These are phyloP conservation scores for Schizosaccharomyces osmophilus DNA, from an alignment of 805 yeast genomes.

Conservation along the genomic window DNA sequence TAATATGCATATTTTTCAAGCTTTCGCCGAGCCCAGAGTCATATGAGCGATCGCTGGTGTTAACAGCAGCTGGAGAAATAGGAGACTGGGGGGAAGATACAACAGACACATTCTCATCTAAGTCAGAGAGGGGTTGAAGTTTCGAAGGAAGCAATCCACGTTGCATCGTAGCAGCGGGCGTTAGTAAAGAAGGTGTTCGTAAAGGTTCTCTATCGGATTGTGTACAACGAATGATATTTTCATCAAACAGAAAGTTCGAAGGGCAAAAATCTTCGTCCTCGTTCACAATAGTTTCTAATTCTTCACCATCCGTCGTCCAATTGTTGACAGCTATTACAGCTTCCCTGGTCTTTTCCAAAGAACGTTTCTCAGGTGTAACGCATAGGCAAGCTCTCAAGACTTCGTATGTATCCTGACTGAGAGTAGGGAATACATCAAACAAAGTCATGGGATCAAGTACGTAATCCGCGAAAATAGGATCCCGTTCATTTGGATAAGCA, in stretches of 20 bases:
- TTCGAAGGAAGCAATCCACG: not conserved
- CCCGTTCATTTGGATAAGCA: constrained; percentile 44
- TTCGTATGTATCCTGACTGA: constrained; percentile 70
- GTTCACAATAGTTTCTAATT: constrained; percentile 17
- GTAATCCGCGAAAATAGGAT: constrained; percentile 62
- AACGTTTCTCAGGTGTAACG: constrained; percentile 69
- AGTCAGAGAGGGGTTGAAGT: not conserved
- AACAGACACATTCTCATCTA: not conserved
- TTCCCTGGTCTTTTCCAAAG: constrained; percentile 30
- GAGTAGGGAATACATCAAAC: constrained; percentile 72
- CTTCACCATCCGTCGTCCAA: constrained; percentile 69
- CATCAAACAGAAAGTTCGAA: not conserved
- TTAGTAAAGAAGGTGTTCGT: constrained; percentile 13
- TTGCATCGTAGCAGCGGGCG: constrained; percentile 1
- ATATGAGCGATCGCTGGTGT: not conserved
- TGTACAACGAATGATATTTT: constrained; percentile 8
- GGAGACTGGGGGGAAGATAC: not conserved
- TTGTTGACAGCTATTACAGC: constrained; percentile 37
- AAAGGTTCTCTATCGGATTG: constrained; percentile 13
- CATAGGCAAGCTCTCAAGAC: constrained; percentile 56
- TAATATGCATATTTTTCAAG: not conserved
- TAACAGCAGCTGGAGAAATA: not conserved
- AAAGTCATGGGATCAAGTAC: constrained; percentile 70
- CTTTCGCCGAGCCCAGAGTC: constrained; percentile 1
- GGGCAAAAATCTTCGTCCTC: constrained; percentile 4